Conservation (phyloP, 2,329 filamentous ascomycete genomes). For the Paramyrothecium roridum region DNA sequence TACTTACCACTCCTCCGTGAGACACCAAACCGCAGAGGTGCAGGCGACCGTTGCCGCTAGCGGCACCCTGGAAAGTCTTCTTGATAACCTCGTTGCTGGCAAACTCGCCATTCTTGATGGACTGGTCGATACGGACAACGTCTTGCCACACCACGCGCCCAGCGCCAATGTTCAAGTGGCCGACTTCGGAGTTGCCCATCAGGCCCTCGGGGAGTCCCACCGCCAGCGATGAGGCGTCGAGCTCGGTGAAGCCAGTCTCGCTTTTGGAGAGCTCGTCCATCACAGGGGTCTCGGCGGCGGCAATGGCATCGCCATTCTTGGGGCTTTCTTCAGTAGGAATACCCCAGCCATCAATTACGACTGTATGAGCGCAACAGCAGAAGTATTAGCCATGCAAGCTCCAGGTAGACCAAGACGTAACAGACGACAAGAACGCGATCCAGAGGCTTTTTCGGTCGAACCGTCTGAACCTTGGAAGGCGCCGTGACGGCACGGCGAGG, state of each 20-base stretch:
- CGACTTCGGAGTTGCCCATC: slow-evolving; percentile 99
- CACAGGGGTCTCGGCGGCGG: slow-evolving; percentile 84
- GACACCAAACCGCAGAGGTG: slow-evolving; percentile 91
- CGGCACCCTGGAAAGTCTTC: slow-evolving; percentile 72
- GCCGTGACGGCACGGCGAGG: slow-evolving; percentile 16
- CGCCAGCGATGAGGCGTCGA: slow-evolving; percentile 93
- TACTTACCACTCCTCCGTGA: slow-evolving; percentile 80
- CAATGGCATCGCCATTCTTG: slow-evolving; percentile 90
- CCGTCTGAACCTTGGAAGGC: slow-evolving; percentile 10
- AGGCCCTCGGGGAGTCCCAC: slow-evolving; percentile 94
- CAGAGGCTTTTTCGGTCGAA: slow-evolving; percentile 11
- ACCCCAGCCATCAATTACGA: slow-evolving; percentile 99
- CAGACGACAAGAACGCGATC: slow-evolving; percentile 43
- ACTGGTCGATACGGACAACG: slow-evolving; percentile 92
- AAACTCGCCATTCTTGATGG: slow-evolving; percentile 81
- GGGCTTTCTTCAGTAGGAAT: slow-evolving; percentile 77
- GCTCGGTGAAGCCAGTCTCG: slow-evolving; percentile 80
- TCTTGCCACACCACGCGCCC: slow-evolving; percentile 98
- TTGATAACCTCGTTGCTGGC: slow-evolving; percentile 74
- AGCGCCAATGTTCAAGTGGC: slow-evolving; percentile 97
- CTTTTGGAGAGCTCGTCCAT: slow-evolving; percentile 91
- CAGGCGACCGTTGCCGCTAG: slow-evolving; percentile 84
- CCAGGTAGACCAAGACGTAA: slow-evolving; percentile 53
- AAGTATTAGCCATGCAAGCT: slow-evolving; percentile 58
- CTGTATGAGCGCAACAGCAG: slow-evolving; percentile 53